These are phyloP conservation scores for Ganoderma lingzhi DNA, from an alignment of 1,284 basidiomycete genomes.

Conservation along the genomic window DNA sequence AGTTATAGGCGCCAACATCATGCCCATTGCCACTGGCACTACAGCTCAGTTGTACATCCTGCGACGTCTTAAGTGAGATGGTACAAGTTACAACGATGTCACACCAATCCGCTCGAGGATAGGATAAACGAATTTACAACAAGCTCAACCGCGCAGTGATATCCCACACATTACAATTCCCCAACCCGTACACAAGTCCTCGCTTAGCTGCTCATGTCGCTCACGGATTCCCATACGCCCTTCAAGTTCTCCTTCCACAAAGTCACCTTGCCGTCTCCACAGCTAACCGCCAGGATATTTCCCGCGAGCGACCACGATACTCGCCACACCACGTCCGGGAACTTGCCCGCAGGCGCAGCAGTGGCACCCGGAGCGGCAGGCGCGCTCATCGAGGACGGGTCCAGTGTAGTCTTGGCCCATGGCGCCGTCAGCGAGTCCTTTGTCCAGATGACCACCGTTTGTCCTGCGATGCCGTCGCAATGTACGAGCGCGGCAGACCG, in stretches of 20 bases:
- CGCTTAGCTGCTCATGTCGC: constrained; percentile 82
- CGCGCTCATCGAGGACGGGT: constrained; percentile 72
- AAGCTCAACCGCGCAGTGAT: not conserved
- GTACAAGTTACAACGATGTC: not conserved
- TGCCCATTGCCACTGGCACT: too few species aligned
- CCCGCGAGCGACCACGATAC: constrained; percentile 98
- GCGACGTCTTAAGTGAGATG: too few species aligned
- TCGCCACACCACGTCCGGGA: constrained; percentile 97
- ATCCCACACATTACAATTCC: not conserved
- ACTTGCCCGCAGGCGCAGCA: constrained; percentile 69
- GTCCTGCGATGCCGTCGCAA: constrained; percentile 93
- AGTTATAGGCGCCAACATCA: too few species aligned
- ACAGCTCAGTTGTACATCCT: too few species aligned
- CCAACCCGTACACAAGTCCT: not conserved
- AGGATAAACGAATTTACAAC: not conserved
- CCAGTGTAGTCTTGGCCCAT: constrained; percentile 89
- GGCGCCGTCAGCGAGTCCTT: constrained; percentile 81
- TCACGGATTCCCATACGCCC: constrained; percentile 95
- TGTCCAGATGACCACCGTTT: constrained; percentile 96
- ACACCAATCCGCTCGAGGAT: not conserved
- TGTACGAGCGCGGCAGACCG: constrained; percentile 92
- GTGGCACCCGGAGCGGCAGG: constrained; percentile 45
- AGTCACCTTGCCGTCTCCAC: constrained; percentile 97
- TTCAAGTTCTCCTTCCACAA: constrained; percentile 99
- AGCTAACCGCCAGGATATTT: constrained; percentile 96